These are phyloP conservation scores for Dendrobium huoshanense DNA, from an alignment of 106 monocot species.

Conservation along the genomic window DNA sequence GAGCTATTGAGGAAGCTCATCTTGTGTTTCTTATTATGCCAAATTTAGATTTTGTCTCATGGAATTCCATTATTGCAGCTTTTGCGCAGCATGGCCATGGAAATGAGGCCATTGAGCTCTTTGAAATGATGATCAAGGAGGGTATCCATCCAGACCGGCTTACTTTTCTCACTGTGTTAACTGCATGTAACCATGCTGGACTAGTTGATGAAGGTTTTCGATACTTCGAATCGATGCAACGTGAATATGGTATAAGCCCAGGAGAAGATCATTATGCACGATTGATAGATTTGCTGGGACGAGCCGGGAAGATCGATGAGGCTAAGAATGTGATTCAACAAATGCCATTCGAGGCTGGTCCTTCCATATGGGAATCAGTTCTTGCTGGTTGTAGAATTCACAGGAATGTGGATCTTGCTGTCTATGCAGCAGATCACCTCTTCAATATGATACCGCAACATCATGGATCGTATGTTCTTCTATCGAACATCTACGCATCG, in stretches of 20 bases:
- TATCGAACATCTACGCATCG: slow-evolving; percentile 76
- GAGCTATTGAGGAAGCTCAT: slow-evolving; percentile 42
- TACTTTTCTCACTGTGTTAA: slow-evolving; percentile 58
- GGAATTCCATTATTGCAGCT: slow-evolving; percentile 93
- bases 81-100: slow-evolving; percentile 92
- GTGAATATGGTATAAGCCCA: slow-evolving; percentile 55
- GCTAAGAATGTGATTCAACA: slow-evolving; percentile 49
- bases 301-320: slow-evolving; percentile 61
- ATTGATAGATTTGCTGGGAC: slow-evolving; percentile 77
- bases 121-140: slow-evolving; percentile 57
- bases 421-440: slow-evolving; percentile 67
- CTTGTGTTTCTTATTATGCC: slow-evolving; percentile 68
- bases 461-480: slow-evolving; percentile 73
- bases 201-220: slow-evolving; percentile 71
- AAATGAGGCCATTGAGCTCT: slow-evolving; percentile 54
- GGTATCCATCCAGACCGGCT: slow-evolving; percentile 54
- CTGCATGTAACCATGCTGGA: slow-evolving; percentile 86
- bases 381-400: slow-evolving; percentile 65
- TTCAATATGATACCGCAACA: slow-evolving; percentile 61
- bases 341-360: slow-evolving; percentile 70
- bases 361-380: slow-evolving; percentile 82
- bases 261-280: slow-evolving; percentile 85
- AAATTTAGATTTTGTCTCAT: slow-evolving; percentile 64
- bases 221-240: slow-evolving; percentile 80
- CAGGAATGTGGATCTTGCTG: slow-evolving; percentile 54